These are phyloP conservation scores for Sporisorium exsertum DNA, from an alignment of 1,284 basidiomycete genomes.

Conservation along the genomic window DNA sequence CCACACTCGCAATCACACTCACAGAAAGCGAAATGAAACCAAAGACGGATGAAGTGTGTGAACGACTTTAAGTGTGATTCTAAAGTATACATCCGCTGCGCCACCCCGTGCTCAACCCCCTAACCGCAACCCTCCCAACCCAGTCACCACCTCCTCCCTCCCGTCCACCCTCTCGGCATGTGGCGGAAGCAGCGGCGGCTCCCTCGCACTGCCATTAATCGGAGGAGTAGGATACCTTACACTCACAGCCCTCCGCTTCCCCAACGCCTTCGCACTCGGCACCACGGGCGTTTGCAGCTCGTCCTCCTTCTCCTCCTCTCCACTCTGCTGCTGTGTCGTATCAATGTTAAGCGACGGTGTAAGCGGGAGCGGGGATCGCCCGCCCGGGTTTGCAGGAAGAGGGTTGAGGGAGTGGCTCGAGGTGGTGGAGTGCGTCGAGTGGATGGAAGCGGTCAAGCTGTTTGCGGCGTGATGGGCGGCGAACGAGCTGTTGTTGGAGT, in stretches of 20 bases:
- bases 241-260: slow-evolving; percentile 54
- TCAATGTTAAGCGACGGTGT: slow-evolving; percentile 24
- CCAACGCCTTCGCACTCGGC: slow-evolving; percentile 60
- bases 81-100: background rate
- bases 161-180: too few relatives aligned
- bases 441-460: slow-evolving; percentile 4
- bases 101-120: background rate
- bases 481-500: slow-evolving; percentile 31
- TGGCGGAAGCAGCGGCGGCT: slow-evolving; percentile 8
- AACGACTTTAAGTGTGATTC: background rate
- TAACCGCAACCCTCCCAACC: slow-evolving; percentile 11
- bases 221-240: slow-evolving; percentile 34
- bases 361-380: slow-evolving; percentile 13
- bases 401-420: slow-evolving; percentile 4
- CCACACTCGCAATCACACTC: background rate
- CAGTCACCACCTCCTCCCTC: background rate
- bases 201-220: background rate
- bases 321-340: background rate
- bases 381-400: background rate
- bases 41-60: too few relatives aligned
- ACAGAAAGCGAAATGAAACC: background rate
- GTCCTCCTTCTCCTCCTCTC: slow-evolving; percentile 33
- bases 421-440: slow-evolving; percentile 4
- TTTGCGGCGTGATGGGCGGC: background rate
- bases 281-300: slow-evolving; percentile 50